Evolutionary conservation across 345 rosid species (phyloP).

Genomic region (Pseudoturritis turrita): DNA sequence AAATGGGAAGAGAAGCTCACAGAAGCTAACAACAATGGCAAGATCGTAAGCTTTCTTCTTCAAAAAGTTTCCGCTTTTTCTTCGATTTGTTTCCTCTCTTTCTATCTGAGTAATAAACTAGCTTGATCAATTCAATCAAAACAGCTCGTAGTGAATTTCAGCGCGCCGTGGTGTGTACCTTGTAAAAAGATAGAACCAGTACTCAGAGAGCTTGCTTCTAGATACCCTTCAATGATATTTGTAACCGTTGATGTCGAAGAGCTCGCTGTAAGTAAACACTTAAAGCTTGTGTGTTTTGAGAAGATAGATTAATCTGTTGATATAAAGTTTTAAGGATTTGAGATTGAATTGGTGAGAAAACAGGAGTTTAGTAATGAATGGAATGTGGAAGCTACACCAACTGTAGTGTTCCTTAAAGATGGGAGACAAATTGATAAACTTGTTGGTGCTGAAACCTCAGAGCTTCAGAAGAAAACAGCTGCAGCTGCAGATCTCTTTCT

Average conservation of each 20-base stretch:
- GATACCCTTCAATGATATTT: conserved; percentile 53
- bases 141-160: conserved; percentile 66
- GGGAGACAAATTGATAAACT: conserved; percentile 64
- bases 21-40: conserved; percentile 50
- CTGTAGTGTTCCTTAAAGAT: conserved; percentile 55
- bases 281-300: background rate
- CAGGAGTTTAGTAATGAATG: conserved; percentile 63
- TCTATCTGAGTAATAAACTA: background rate
- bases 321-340: background rate
- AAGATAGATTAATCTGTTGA: background rate
- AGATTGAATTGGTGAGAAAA: background rate
- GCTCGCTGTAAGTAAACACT: conserved; percentile 51
- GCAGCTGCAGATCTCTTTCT: conserved; percentile 28
- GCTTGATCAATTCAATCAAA: background rate
- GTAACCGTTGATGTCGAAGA: conserved; percentile 56
- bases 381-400: conserved; percentile 70
- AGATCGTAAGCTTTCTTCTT: conserved; percentile 42
- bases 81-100: background rate
- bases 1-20: conserved; percentile 60
- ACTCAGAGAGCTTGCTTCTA: conserved; percentile 50
- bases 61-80: background rate
- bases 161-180: conserved; percentile 64
- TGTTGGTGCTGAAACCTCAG: conserved; percentile 59
- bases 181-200: conserved; percentile 50
- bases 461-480: conserved; percentile 59